Evolutionary conservation across 2,329 filamentous ascomycete genomes (phyloP).

Genomic region (Phialophora tarda): DNA sequence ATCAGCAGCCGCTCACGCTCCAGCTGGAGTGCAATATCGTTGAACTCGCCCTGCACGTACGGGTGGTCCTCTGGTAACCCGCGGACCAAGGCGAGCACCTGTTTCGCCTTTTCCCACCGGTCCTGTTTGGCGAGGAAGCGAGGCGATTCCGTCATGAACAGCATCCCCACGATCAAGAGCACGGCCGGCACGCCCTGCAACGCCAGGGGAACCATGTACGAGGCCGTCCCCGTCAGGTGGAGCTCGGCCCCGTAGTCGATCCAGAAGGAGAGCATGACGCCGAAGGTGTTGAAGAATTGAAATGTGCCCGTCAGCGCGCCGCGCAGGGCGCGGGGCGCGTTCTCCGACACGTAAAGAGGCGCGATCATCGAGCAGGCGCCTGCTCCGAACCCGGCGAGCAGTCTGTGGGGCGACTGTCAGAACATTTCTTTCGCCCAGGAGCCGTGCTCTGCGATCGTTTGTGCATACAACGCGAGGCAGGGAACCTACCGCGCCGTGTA

Average conservation of each 20-base stretch:
- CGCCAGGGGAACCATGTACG: constrained; percentile 67
- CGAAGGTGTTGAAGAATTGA: constrained; percentile 44
- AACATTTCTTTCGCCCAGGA: too few species aligned
- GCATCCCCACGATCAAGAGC: constrained; percentile 41
- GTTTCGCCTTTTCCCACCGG: constrained; percentile 68
- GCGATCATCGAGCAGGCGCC: constrained; percentile 64
- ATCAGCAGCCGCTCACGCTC: constrained; percentile 65
- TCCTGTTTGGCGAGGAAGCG: constrained; percentile 63
- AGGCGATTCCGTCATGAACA: constrained; percentile 44
- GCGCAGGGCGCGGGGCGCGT: constrained; percentile 62
- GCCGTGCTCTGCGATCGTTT: too few species aligned
- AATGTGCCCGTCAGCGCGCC: constrained; percentile 45
- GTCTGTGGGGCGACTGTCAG: constrained; percentile 42
- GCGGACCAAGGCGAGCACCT: constrained; percentile 63
- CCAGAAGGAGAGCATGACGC: constrained; percentile 46
- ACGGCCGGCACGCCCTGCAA: constrained; percentile 62
- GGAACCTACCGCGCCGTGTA: constrained; percentile 56
- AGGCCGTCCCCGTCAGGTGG: constrained; percentile 56
- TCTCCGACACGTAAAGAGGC: constrained; percentile 67
- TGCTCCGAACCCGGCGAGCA: constrained; percentile 63
- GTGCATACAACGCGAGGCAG: too few species aligned
- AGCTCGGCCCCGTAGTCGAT: constrained; percentile 60
- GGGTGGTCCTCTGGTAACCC: constrained; percentile 59
- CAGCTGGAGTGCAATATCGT: constrained; percentile 65
- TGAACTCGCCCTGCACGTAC: constrained; percentile 63